phyloP scores from a whole-genome alignment of 2,329 filamentous ascomycete species.

The Cladosporium sp. region DNA sequence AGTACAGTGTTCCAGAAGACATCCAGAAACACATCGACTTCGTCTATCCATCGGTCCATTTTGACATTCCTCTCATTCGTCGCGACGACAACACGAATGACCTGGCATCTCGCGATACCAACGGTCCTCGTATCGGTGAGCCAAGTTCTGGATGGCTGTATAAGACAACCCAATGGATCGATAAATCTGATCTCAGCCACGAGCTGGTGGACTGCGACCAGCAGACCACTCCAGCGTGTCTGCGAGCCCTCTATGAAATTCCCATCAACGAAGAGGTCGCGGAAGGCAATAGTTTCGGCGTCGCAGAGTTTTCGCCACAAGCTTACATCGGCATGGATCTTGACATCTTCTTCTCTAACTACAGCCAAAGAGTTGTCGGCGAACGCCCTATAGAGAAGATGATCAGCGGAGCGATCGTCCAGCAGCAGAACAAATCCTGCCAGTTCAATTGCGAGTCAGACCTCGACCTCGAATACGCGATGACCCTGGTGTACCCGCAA shows the following conservation, averaged over 20 bases:
- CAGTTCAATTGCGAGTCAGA: conserved; percentile 45
- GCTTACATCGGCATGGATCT: conserved; percentile 40
- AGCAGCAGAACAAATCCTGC: conserved; percentile 34
- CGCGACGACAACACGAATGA: conserved; percentile 9
- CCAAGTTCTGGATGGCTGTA: conserved; percentile 28
- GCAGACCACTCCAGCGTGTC: conserved; percentile 52
- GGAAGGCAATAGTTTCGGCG: conserved; percentile 45
- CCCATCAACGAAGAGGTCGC: conserved; percentile 31
- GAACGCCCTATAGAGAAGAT: conserved; percentile 26
- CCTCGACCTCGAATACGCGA: conserved; percentile 51
- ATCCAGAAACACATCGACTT: conserved; percentile 30
- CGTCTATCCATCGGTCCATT: conserved; percentile 36
- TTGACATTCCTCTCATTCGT: conserved; percentile 25
- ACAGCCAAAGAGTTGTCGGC: conserved; percentile 27
- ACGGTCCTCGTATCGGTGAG: conserved; percentile 18
- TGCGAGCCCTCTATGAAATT: conserved; percentile 33
- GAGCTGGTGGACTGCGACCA: conserved; percentile 43
- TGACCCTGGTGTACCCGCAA: conserved; percentile 49
- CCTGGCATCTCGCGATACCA: conserved; percentile 19
- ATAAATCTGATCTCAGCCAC: conserved; percentile 20
- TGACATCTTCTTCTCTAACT: conserved; percentile 33
- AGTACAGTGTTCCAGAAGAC: conserved; percentile 31
- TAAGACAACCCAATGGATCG: conserved; percentile 22
- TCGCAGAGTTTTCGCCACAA: conserved; percentile 49
- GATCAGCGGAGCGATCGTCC: conserved; percentile 33